A percentile compares a stretch with the other conserved stretches of the same genome.
Conservation (phyloP, 768 basidiomycete species). For the Boletus pseudo-olivaceus region DNA sequence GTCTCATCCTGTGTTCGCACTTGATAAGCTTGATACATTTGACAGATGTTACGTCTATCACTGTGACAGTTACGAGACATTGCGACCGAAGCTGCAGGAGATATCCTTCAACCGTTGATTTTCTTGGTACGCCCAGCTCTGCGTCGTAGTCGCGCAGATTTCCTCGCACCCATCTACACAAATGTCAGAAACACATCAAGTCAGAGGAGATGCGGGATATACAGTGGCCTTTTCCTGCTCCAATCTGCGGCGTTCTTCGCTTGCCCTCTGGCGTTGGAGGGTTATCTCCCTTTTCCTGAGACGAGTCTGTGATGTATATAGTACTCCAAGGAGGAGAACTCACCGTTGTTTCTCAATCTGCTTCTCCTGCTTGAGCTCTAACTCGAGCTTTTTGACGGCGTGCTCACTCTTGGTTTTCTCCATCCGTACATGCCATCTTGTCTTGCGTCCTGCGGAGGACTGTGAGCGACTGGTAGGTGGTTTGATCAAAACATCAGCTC, state of each 20-base stretch:
- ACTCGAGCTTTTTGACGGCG: constrained; percentile 71
- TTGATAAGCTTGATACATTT: constrained; percentile 2
- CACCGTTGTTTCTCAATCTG: constrained; percentile 62
- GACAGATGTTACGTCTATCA: constrained; percentile 9
- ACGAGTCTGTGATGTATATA: constrained; percentile 1
- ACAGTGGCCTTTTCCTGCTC: constrained; percentile 36
- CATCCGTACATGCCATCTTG: constrained; percentile 72
- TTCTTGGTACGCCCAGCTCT: constrained; percentile 78
- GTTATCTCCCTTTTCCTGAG: constrained; percentile 65
- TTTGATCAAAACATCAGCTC: constrained; percentile 3
- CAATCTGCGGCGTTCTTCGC: constrained; percentile 65
- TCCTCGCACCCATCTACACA: constrained; percentile 74
- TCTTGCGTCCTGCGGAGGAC: constrained; percentile 60
- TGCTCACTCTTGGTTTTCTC: constrained; percentile 58
- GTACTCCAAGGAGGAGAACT: constrained; percentile 5
- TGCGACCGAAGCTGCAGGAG: not conserved
- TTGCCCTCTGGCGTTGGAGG: constrained; percentile 64
- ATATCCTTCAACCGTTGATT: constrained; percentile 59
- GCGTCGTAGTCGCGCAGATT: constrained; percentile 67
- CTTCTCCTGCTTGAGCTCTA: constrained; percentile 76
- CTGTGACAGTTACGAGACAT: not conserved
- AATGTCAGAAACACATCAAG: not conserved
- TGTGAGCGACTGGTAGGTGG: constrained; percentile 55
- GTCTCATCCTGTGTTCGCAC: not conserved
- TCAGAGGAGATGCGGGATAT: not conserved